Conservation (phyloP, 2,329 filamentous ascomycete species). For the Cadophora sp. region DNA sequence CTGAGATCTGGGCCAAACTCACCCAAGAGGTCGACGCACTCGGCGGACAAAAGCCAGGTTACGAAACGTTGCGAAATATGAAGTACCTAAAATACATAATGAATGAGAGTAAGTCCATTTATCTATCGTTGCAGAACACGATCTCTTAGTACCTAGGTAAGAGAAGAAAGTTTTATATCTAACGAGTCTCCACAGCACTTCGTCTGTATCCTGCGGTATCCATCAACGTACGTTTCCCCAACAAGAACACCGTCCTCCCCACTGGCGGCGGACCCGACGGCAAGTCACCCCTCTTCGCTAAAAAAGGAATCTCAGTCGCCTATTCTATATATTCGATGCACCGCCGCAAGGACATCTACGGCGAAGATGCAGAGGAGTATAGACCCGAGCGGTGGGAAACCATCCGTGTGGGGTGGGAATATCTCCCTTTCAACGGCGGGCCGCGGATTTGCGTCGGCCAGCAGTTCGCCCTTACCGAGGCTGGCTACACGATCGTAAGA, state of each 20-base stretch:
- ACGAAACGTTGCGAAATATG: slow-evolving; percentile 61
- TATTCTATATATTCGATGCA: slow-evolving; percentile 47
- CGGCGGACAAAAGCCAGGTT: slow-evolving; percentile 45
- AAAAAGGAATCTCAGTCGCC: slow-evolving; percentile 31
- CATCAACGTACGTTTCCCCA: slow-evolving; percentile 56
- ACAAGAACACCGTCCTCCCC: slow-evolving; percentile 49
- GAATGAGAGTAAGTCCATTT: slow-evolving; percentile 59
- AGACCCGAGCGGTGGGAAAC: slow-evolving; percentile 51
- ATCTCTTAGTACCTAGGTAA: too few species aligned
- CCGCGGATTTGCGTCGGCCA: slow-evolving; percentile 47
- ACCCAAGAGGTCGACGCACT: slow-evolving; percentile 51
- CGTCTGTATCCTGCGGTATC: slow-evolving; percentile 48
- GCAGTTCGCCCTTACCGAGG: slow-evolving; percentile 48
- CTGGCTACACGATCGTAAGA: slow-evolving; percentile 45
- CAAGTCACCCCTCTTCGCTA: slow-evolving; percentile 39
- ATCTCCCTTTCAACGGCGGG: slow-evolving; percentile 48
- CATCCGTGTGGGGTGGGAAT: slow-evolving; percentile 35
- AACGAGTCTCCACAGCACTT: too few species aligned
- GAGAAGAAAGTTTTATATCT: too few species aligned
- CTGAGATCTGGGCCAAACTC: slow-evolving; percentile 52
- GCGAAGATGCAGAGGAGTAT: slow-evolving; percentile 49
- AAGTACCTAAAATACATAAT: slow-evolving; percentile 65
- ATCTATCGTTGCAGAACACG: slow-evolving; percentile 56
- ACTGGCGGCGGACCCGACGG: slow-evolving; percentile 45
- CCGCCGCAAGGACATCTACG: slow-evolving; percentile 49